Evolutionary conservation across 495 filamentous ascomycete genomes (phyloP), one percentile per base, ranked within the genome.

Genomic region (Penicillium canescens): DNA sequence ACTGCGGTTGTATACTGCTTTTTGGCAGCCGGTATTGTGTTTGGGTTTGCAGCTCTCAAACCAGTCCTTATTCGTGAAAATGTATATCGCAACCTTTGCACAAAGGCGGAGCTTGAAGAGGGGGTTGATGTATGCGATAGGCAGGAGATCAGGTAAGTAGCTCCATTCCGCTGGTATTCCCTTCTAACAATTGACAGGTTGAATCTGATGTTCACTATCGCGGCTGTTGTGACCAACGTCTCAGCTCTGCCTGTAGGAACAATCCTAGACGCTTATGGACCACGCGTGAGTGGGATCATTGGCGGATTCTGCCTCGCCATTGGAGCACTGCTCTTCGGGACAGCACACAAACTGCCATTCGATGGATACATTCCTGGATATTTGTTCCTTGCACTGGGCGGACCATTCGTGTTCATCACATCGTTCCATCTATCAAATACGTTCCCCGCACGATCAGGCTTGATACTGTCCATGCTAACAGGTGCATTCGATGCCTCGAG

Each of bases 361-460:
- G 90, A 94, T 69, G 88, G 75, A 6, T 90, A 92, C 65, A 83
- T 91, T 6, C 77, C 82, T 9, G 90, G 89, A 12, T 96, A 96
- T 64, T 75, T 94, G 7, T 83, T 92, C 48, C 76, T 96, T 4
- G 88, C 91, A 0, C 72, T 96, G 10, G 92, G 91, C 23, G 92
- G 92, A 0, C 91, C 92, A 23, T 96, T 96, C 62, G 82, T 92
- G 23, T 96, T 93, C 73, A 96, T 96, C 52, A 84, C 88, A 12
- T 90, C 86, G 3, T 96, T 96, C 72, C 92, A 96, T 57, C 79
- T 96, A n/a, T 92, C 88, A 39, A 96, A 96, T 60, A 85, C 91
- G 11, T 96, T 96, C 62, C 92, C 92, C 1, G 76, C 78, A n/a
- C 83, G 88, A 56, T 95, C 91, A 1, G 92, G 92, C 3, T 70